Evolutionary conservation across 2,329 filamentous ascomycete genomes (phyloP), one percentile per base, ranked within the genome.

Genomic region (Gnomoniopsis sp.): DNA sequence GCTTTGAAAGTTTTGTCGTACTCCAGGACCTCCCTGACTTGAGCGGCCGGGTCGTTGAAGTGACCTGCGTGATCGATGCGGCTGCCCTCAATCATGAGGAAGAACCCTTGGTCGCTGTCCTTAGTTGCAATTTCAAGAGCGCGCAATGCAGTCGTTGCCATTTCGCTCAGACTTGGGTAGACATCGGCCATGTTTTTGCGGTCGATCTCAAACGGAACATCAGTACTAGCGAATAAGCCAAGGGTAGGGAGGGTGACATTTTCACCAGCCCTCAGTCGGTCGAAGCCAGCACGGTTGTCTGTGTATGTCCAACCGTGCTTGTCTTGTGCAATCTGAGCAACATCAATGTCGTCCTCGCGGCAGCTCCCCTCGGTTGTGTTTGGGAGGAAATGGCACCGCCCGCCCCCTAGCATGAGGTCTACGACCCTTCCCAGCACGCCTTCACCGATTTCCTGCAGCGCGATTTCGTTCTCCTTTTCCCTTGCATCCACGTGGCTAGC

Each of bases 61-160:
- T 95, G 90, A 7, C 92, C 95, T 3, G 95, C 93, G 71, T 99
- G 95, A 69, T 99, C 95, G 67, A 99, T 98, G 46, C 95, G 84
- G 67, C 91, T 96, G 4, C 93, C 95, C 74, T 99, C 95, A 62
- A 99, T 96, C 93, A 99, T 96, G 66, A 99, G 79, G 75, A 99
- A 99, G 79, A 98, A 99, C 4, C 95, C 95, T 73, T 96, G 87
- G 46, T 98, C 91, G 62, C 85, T 91, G 69, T 93, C 80, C 68
- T 84, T 80, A 0, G 95, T 97, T 0, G 93, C 95, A 60, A 87
- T 86, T 62, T 89, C 88, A 23, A 99, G 83, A 1, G 90, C 87
- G 15, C 82, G 85, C 62, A 99, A 79, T 1, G 95, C 93, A 17
- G 90, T 91, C 65, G 83, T 81, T 10, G 93, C 86, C 92, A 97